phyloP scores from a whole-genome alignment of 768 basidiomycete genomes.

The Collybiopsis confluens region DNA sequence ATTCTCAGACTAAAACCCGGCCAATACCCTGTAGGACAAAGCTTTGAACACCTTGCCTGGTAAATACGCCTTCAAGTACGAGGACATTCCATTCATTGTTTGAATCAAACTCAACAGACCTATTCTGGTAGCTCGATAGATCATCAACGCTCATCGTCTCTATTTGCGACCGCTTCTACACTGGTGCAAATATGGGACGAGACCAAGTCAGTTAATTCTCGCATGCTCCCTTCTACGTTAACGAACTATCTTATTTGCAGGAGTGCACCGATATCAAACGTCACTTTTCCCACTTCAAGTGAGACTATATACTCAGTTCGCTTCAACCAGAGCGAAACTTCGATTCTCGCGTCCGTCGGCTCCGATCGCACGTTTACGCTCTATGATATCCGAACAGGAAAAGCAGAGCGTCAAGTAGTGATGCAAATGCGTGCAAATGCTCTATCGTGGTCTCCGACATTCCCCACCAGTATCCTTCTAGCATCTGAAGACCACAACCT shows the following conservation, averaged over 20 bases:
- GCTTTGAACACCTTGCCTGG: constrained; percentile 79
- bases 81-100: background rate
- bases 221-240: background rate
- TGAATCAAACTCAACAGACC: background rate
- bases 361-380: constrained; percentile 94
- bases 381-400: constrained; percentile 95
- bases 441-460: constrained; percentile 93
- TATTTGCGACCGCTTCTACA: constrained; percentile 93
- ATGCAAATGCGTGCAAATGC: constrained; percentile 95
- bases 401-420: constrained; percentile 85
- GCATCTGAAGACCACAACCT: constrained; percentile 99
- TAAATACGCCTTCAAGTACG: constrained; percentile 89
- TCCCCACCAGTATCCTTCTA: constrained; percentile 85
- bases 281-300: constrained; percentile 80
- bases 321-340: constrained; percentile 93
- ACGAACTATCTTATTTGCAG: constrained; percentile 29
- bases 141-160: constrained; percentile 80
- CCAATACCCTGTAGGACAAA: constrained; percentile 25
- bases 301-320: constrained; percentile 87
- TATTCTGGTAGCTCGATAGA: constrained; percentile 70
- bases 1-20: no score
- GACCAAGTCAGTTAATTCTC: constrained; percentile 59
- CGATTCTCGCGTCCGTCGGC: constrained; percentile 91
- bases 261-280: constrained; percentile 80
- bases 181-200: constrained; percentile 98